Base-by-base conservation (phyloP, 176 grass and related monocot species). In the Zea luxurians region DNA sequence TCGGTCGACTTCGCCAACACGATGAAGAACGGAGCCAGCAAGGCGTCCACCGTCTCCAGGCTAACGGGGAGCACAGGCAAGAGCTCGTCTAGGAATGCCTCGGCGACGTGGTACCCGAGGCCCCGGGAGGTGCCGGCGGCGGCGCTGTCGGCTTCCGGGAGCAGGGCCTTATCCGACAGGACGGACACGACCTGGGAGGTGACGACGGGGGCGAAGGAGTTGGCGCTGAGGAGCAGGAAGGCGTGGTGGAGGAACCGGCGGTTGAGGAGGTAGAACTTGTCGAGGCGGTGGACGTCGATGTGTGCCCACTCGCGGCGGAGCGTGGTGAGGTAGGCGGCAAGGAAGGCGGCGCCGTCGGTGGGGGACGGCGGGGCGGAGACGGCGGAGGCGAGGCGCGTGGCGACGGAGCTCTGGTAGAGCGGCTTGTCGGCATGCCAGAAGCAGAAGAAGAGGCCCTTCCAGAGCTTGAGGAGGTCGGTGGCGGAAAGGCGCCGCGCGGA, bases 401-500 rank as follows among this genome's bases (percentile, higher is more conserved):
- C 92, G 61, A 99, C 89, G 52, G 82, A 69, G 58, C 75, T 75
- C 64, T 99, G 96, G 75, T 88, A 87, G 15, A 83, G 83, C 35
- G 89, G 76, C 80, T 88, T 95, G 74, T 99, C 96, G 38, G 92
- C 79, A 88, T 99, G 96, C 96, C 96, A 95, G 85, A 94, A 90
- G 87, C 96, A 95, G 78, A 90, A 98, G 92, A 98, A 99, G 87
- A 99, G 71, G 35, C 92, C 96, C 89, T 95, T 99, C 96, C 92
- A 99, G 83, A 99, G 87, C 88, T 89, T 95, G 66, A 92, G 73
- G 35, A 99, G 90, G 64, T 91, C 79, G 15, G 75, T 37, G 61
- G 77, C 48, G 67, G 92, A 74, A 57, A 94, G 79, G 60, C 83
- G 62, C 20, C 27, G 12, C 13, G 77, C 43, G 8, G 85, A 40